Evolutionary conservation across 116 monocot genomes (phyloP).

Genomic region (Iris pallida): DNA sequence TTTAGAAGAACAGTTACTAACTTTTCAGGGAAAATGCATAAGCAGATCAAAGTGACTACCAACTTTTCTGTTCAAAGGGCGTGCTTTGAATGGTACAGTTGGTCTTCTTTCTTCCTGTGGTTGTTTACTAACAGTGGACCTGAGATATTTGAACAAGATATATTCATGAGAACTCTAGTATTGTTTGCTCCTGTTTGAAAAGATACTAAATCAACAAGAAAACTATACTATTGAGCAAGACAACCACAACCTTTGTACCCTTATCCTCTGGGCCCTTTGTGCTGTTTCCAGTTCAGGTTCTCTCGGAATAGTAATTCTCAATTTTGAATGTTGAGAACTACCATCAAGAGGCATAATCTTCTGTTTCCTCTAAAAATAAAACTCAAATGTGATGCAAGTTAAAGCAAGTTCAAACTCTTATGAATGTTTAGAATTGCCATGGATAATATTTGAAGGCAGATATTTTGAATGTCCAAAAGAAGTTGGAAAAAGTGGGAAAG

Average conservation of each 20-base stretch:
- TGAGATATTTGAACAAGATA: slow-evolving; percentile 18
- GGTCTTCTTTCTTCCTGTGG: slow-evolving; percentile 11
- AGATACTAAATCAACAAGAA: background rate
- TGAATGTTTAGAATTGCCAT: no score
- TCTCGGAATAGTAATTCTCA: slow-evolving; percentile 75
- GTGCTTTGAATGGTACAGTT: slow-evolving; percentile 48
- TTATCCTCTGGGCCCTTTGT: slow-evolving; percentile 36
- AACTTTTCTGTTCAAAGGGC: slow-evolving; percentile 71
- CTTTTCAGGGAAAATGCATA: background rate
- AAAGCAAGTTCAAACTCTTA: no score
- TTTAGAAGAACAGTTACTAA: background rate
- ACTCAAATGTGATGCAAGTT: background rate
- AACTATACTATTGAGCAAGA: background rate
- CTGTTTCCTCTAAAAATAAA: slow-evolving; percentile 25
- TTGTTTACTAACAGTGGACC: slow-evolving; percentile 30
- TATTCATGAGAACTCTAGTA: background rate
- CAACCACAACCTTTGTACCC: slow-evolving; percentile 40
- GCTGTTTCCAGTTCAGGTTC: slow-evolving; percentile 76
- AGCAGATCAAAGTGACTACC: slow-evolving; percentile 1
- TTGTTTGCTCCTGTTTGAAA: background rate
- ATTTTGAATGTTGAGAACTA: slow-evolving; percentile 32
- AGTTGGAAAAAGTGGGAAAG: no score
- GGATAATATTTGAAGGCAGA: no score
- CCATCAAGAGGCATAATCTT: slow-evolving; percentile 19
- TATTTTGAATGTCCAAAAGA: no score